phyloP scores from a whole-genome alignment of 805 yeast species.

The Candida sonorensis region DNA sequence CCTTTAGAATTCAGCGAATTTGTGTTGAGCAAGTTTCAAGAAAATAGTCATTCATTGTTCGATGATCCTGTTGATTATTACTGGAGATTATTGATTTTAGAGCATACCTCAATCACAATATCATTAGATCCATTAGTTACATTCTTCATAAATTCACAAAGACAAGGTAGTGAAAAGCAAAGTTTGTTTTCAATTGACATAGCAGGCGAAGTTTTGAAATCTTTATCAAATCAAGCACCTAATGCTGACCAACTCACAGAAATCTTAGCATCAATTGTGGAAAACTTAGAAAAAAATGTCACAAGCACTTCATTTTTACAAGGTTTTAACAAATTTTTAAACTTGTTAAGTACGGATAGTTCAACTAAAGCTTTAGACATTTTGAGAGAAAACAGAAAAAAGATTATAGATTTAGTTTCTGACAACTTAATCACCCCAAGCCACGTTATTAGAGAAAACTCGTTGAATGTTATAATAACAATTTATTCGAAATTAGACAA shows the following conservation, averaged over 20 bases:
- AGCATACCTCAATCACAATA: conserved; percentile 27
- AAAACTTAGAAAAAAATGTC: conserved; percentile 21
- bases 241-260: conserved; percentile 7
- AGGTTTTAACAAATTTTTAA: conserved; percentile 27
- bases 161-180: conserved; percentile 1
- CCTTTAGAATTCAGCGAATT: conserved; percentile 27
- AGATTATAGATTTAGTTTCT: conserved; percentile 19
- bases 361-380: conserved; percentile 5
- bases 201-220: conserved; percentile 32
- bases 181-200: conserved; percentile 33
- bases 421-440: conserved; percentile 42
- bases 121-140: conserved; percentile 17
- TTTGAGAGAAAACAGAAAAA: conserved; percentile 8
- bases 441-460: conserved; percentile 39
- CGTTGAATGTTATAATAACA: conserved; percentile 37
- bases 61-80: conserved; percentile 30
- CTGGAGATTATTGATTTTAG: conserved; percentile 46
- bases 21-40: conserved; percentile 21
- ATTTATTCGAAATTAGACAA: conserved; percentile 27
- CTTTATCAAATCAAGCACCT: conserved; percentile 23
- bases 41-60: conserved; percentile 3
- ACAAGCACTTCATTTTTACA: conserved; percentile 33
- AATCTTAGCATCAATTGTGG: conserved; percentile 15
- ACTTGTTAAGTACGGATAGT: neutral
- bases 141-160: conserved; percentile 10